phyloP scores from a whole-genome alignment of 2,329 filamentous ascomycete species.

The Trichoderma endophyticum region DNA sequence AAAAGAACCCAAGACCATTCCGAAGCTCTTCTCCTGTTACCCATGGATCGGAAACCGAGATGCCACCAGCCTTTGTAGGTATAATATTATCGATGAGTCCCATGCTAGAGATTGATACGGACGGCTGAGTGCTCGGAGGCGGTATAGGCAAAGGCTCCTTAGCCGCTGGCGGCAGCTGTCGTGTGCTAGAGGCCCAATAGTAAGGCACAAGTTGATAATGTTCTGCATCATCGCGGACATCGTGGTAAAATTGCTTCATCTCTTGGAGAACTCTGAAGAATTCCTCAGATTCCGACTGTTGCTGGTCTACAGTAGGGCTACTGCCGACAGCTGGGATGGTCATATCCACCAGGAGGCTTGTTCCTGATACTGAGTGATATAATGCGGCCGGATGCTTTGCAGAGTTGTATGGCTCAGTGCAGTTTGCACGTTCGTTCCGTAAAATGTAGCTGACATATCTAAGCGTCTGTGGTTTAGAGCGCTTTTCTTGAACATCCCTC shows the following conservation, averaged over 20 bases:
- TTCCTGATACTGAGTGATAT: not conserved
- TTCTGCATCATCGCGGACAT: conserved; percentile 30
- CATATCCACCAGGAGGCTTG: not conserved
- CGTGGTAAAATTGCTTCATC: conserved; percentile 30
- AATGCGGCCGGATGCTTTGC: not conserved
- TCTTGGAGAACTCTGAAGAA: conserved; percentile 26
- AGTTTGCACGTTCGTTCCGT: not conserved
- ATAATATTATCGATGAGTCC: conserved; percentile 33
- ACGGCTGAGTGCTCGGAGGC: not conserved
- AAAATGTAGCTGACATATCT: not conserved
- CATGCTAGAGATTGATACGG: not conserved
- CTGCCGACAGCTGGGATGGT: not conserved
- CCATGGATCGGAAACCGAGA: conserved; percentile 38
- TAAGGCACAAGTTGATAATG: conserved; percentile 28
- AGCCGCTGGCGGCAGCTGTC: conserved; percentile 3
- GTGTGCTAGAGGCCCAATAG: conserved; percentile 24
- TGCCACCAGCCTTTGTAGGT: conserved; percentile 22
- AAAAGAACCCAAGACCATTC: conserved; percentile 37
- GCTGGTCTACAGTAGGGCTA: not conserved
- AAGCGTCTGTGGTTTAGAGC: not conserved
- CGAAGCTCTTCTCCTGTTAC: conserved; percentile 45
- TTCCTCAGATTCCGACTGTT: not conserved
- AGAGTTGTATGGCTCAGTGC: not conserved
- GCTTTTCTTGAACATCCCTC: conserved; percentile 22
- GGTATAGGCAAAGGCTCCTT: not conserved